A percentile compares a stretch with the other conserved stretches of the same genome.
Evolutionary conservation across 2,329 filamentous ascomycete species (phyloP).

Genomic region (Penicillium sp.): DNA sequence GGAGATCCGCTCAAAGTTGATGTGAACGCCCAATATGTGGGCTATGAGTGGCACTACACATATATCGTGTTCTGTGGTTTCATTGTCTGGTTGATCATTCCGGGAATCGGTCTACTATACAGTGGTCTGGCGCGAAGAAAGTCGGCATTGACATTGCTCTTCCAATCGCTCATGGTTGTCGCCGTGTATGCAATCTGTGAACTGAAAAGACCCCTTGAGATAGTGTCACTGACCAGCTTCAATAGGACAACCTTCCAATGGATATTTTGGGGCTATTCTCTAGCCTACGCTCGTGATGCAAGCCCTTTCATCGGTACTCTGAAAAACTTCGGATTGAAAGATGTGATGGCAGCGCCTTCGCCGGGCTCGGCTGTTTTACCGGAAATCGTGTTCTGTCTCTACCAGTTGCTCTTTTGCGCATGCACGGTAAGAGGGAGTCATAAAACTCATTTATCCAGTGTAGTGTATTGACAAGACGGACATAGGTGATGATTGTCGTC

Average conservation of each 20-base stretch:
- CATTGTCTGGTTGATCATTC: conserved; percentile 63
- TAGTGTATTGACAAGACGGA: conserved; percentile 17
- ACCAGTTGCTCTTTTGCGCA: conserved; percentile 59
- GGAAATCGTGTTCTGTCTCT: conserved; percentile 62
- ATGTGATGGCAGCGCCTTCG: conserved; percentile 57
- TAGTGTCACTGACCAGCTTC: not conserved
- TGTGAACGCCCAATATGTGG: conserved; percentile 55
- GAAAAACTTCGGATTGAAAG: conserved; percentile 56
- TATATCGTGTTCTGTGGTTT: conserved; percentile 55
- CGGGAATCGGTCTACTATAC: conserved; percentile 61
- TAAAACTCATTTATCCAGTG: too few species aligned
- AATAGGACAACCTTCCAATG: conserved; percentile 44
- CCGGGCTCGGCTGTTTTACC: conserved; percentile 54
- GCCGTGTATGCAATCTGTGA: not conserved
- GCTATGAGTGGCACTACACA: conserved; percentile 57
- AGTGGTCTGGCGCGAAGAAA: conserved; percentile 59
- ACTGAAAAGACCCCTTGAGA: conserved; percentile 6
- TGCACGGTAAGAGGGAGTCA: conserved; percentile 31
- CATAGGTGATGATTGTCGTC: conserved; percentile 59
- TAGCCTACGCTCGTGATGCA: conserved; percentile 57
- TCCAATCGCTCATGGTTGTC: conserved; percentile 57
- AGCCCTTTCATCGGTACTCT: conserved; percentile 60
- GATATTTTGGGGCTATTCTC: conserved; percentile 62
- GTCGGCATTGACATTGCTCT: conserved; percentile 57
- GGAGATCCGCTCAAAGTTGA: conserved; percentile 51